These are phyloP conservation scores for Candida tibetensis DNA, from an alignment of 805 yeast genomes.

Conservation along the genomic window DNA sequence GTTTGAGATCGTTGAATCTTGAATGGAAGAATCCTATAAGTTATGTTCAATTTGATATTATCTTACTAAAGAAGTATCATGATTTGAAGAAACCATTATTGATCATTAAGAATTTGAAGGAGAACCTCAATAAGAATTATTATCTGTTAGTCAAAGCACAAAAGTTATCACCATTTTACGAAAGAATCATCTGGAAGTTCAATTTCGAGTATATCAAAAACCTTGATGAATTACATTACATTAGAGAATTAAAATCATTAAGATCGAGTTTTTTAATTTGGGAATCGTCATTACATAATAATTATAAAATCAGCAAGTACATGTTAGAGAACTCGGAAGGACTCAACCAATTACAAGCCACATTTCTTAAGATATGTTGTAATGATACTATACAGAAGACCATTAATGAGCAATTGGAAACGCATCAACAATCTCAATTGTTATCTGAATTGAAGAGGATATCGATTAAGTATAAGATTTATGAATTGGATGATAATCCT, in stretches of 20 bases:
- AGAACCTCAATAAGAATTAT: constrained; percentile 24
- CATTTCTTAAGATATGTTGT: constrained; percentile 24
- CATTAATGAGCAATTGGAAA: constrained; percentile 13
- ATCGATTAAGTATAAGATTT: constrained; percentile 30
- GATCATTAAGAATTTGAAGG: constrained; percentile 29
- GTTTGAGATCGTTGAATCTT: constrained; percentile 13
- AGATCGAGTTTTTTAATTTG: constrained; percentile 34
- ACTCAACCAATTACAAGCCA: constrained; percentile 22
- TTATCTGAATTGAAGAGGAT: constrained; percentile 30
- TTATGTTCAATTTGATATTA: constrained; percentile 26
- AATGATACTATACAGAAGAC: constrained; percentile 13
- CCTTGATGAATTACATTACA: constrained; percentile 21
- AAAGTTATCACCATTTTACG: constrained; percentile 34
- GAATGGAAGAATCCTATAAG: constrained; percentile 20
- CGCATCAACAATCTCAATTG: constrained; percentile 13
- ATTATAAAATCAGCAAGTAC: constrained; percentile 10
- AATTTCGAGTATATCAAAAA: constrained; percentile 31
- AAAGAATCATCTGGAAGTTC: constrained; percentile 41
- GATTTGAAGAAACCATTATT: constrained; percentile 31
- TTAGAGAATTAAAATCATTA: constrained; percentile 19
- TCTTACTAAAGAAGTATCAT: constrained; percentile 35
- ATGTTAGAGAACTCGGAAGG: constrained; percentile 13
- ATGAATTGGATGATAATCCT: constrained; percentile 15
- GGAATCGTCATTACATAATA: constrained; percentile 29
- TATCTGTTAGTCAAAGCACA: constrained; percentile 21